phyloP scores from a whole-genome alignment of 2,329 filamentous ascomycete species.

The Cladosporium phlei region DNA sequence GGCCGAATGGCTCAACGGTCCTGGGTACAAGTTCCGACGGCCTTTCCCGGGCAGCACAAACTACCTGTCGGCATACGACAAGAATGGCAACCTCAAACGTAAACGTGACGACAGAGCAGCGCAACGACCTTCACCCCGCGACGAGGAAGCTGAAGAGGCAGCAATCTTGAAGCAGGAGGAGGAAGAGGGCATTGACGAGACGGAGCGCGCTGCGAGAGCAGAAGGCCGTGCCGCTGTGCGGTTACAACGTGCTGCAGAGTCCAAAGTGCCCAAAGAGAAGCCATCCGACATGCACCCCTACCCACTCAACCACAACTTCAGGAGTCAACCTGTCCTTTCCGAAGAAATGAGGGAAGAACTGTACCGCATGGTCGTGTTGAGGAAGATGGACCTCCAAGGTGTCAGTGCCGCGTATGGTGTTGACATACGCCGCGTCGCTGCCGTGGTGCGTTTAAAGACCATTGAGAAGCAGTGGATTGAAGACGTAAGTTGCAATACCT shows the following conservation, averaged over 20 bases:
- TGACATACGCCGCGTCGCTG: conserved; percentile 77
- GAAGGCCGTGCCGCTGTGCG: conserved; percentile 16
- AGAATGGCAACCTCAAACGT: conserved; percentile 44
- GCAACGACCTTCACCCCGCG: conserved; percentile 19
- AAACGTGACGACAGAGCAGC: conserved; percentile 17
- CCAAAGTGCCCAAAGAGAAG: conserved; percentile 25
- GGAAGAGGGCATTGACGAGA: conserved; percentile 21
- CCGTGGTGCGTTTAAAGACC: conserved; percentile 79
- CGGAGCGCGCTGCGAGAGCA: conserved; percentile 18
- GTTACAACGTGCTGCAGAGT: conserved; percentile 20
- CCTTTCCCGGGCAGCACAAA: conserved; percentile 50
- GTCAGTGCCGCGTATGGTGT: conserved; percentile 74
- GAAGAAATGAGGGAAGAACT: conserved; percentile 69
- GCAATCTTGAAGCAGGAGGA: conserved; percentile 19
- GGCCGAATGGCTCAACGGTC: conserved; percentile 56
- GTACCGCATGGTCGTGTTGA: conserved; percentile 61
- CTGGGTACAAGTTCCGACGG: conserved; percentile 46
- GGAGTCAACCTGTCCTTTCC: conserved; percentile 67
- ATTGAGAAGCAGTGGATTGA: conserved; percentile 73
- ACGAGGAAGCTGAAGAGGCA: conserved; percentile 15
- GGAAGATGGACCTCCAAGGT: conserved; percentile 65
- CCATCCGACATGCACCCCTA: conserved; percentile 54
- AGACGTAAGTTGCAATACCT: conserved; percentile 59
- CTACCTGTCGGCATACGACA: conserved; percentile 52
- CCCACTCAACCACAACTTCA: conserved; percentile 67